Evolutionary conservation across 176 grass and related monocot species (phyloP).

Genomic region (Calamus simplicifolius): DNA sequence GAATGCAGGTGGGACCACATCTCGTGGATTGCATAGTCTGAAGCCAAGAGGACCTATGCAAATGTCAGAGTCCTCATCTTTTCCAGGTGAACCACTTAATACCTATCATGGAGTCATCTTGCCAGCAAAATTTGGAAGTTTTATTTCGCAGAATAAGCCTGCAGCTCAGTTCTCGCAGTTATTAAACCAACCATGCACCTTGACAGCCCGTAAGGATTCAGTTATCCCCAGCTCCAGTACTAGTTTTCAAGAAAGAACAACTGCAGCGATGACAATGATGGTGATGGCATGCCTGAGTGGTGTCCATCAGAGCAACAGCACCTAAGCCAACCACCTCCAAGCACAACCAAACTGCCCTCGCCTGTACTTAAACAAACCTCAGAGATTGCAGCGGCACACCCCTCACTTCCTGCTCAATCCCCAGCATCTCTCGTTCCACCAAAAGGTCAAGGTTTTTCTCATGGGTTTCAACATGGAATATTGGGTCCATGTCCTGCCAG

Average conservation of each 20-base stretch:
- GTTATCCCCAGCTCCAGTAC: neutral
- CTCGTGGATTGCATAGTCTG: neutral
- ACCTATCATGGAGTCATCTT: neutral
- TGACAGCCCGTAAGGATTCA: neutral
- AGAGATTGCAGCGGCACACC: neutral
- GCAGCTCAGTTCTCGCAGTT: too few relatives aligned
- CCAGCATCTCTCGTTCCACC: neutral
- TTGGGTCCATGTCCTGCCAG: neutral
- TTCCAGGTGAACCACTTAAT: neutral
- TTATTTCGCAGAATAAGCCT: neutral
- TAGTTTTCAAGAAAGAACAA: constrained; percentile 2
- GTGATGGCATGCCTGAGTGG: constrained; percentile 26
- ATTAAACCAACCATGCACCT: too few relatives aligned
- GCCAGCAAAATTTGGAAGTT: constrained; percentile 4
- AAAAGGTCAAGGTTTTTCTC: neutral
- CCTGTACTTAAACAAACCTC: neutral
- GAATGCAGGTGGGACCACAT: neutral
- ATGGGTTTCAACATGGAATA: neutral
- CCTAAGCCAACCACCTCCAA: neutral
- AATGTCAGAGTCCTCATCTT: neutral
- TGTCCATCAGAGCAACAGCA: constrained; percentile 6
- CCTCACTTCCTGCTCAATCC: neutral
- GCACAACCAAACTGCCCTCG: neutral
- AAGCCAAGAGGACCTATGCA: neutral
- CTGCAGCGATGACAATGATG: constrained; percentile 16